Evolutionary conservation across 495 filamentous ascomycete species (phyloP).

Genomic region (Pseudomonodictys pantanalensis): DNA sequence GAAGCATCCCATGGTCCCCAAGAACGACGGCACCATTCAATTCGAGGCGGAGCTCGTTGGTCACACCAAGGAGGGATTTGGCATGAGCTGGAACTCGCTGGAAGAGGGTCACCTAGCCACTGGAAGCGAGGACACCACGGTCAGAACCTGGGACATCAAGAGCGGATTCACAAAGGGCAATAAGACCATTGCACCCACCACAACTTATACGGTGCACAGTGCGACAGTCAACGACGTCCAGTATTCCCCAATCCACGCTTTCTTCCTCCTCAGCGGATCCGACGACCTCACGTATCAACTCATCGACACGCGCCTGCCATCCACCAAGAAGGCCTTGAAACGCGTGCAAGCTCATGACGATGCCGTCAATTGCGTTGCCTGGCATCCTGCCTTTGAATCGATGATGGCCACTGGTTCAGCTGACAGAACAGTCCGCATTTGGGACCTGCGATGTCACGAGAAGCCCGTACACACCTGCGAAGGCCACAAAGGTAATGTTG

Average conservation of each 20-base stretch:
- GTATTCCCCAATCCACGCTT: constrained; percentile 77
- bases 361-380: constrained; percentile 90
- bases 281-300: constrained; percentile 94
- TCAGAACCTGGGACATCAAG: constrained; percentile 85
- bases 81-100: constrained; percentile 88
- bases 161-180: constrained; percentile 60
- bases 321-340: constrained; percentile 62
- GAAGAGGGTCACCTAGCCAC: constrained; percentile 77
- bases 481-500: constrained; percentile 83
- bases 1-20: constrained; percentile 76
- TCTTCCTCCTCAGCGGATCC: constrained; percentile 86
- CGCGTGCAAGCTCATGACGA: constrained; percentile 68
- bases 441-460: constrained; percentile 88
- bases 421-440: constrained; percentile 90
- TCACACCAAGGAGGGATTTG: constrained; percentile 90
- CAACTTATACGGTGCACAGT: constrained; percentile 81
- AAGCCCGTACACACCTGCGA: constrained; percentile 81
- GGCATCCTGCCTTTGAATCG: constrained; percentile 84
- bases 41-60: constrained; percentile 81
- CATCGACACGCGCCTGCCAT: constrained; percentile 69
- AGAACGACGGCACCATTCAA: constrained; percentile 58
- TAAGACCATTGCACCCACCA: constrained; percentile 64
- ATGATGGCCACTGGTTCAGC: constrained; percentile 88
- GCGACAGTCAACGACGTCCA: constrained; percentile 96
- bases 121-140: constrained; percentile 85